Evolutionary conservation across 2,329 filamentous ascomycete genomes (phyloP), one percentile per base, ranked within the genome.

Genomic region (Spiromastix sp.): DNA sequence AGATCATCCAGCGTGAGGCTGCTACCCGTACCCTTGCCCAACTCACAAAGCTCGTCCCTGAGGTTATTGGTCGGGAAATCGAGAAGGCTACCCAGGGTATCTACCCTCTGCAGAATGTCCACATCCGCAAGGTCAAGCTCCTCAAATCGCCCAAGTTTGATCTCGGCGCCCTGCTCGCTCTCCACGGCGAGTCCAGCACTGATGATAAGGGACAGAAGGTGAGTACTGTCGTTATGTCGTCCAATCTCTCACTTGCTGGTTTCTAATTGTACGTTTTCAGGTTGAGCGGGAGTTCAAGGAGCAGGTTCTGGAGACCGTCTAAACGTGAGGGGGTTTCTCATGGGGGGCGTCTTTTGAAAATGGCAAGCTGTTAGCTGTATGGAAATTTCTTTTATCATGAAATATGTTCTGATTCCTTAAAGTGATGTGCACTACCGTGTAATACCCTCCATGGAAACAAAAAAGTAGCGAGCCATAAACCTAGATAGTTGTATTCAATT

Each of bases 61-160:
- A 98, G 75, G 91, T 96, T 54, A 96, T 98, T 66, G 91, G 91
- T 56, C 87, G 91, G 62, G 91, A 96, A 76, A 98, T 98, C 54
- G 91, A 98, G 81, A 98, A 98, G 81, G 79, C 87, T 48, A 94
- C 87, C 52, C 87, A 95, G 74, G 89, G 91, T 70, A 98, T 98
- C 72, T 98, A 98, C 74, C 91, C 91, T 54, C 83, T 98, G 62
- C 91, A 96, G 77, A 94, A 96, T 70, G 87, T 96, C 60, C 91
- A 98, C 77, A 94, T 98, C 70, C 87, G 91, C 71, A 98, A 98
- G 80, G 89, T 98, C 61, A 98, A 98, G 81, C 84, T 98, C 55
- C 76, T 98, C 56, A 98, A 98, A 81, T 69, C 81, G 51, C 91
- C 91, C 63, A 98, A 98, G 78, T 96, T 98, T 74, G 91, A 98